Evolutionary conservation across 495 filamentous ascomycete species (phyloP), one percentile per base, ranked within the genome.

Genomic region (Tuber brumale): DNA sequence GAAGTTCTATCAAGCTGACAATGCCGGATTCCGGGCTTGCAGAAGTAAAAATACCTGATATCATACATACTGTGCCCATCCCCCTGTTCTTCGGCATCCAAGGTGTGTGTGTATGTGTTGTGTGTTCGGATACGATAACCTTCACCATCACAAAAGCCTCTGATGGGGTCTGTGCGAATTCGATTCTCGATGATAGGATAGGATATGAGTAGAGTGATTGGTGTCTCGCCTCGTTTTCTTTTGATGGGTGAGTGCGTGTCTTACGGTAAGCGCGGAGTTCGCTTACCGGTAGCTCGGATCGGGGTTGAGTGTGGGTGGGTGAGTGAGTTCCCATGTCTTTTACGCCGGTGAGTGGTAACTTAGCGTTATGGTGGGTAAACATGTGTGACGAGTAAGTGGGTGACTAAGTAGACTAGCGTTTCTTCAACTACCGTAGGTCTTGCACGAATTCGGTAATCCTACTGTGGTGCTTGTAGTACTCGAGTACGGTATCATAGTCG

Each of bases 171-270:
- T 66, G 57, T 66, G 57, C 57, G 27, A 16, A 66, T 35, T 18
- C 27, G 12, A 14, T 66, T 18, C n/a, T 8, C 6, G 57, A 66
- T 35, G 57, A 66, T 35, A 31, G 18, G 27, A 35, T 35, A 66
- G 27, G 41, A 42, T 42, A 42, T 3, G 37, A 37, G 37, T 37
- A 3, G 6, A 14, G 27, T 35, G 27, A 8, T 66, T 35, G 12
- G 14, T 66, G 57, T 66, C 57, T 66, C 57, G 57, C 57, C 57
- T 66, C 57, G 57, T 66, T 31, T 35, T 66, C n/a, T 39, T 39
- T 31, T 27, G n/a, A 31, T 27, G n/a, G 51, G 51, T 61, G 51
- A 37, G 0, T 39, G 37, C 5, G n/a, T 61, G 57, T 66, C 57
- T 66, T 35, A 35, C 57, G 27, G 57, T 66, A 66, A 66, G 57